Evolutionary conservation across 1,284 basidiomycete species (phyloP).

Genomic region (Gymnopus androsaceus): DNA sequence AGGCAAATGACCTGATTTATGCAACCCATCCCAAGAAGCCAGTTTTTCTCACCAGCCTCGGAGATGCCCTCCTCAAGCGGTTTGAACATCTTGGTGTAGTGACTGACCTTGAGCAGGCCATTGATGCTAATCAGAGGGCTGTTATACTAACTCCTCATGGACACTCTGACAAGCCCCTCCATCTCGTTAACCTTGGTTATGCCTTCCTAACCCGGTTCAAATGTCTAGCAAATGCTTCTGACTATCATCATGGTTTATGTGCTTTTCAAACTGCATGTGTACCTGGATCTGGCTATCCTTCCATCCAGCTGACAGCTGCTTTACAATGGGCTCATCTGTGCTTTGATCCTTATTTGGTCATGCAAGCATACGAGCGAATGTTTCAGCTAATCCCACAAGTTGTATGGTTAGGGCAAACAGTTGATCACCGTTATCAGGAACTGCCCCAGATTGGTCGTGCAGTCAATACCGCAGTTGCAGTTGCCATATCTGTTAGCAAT

Average conservation of each 20-base stretch:
- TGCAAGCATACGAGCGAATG: neutral
- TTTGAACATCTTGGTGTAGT: neutral
- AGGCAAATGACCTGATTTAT: too few species aligned
- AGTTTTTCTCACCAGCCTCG: neutral
- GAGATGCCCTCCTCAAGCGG: neutral
- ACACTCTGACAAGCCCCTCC: constrained; percentile 5
- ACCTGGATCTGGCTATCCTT: constrained; percentile 2
- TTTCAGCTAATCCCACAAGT: constrained; percentile 6
- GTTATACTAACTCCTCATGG: constrained; percentile 13
- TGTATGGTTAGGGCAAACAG: constrained; percentile 9
- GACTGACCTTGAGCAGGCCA: neutral
- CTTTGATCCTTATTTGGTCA: neutral
- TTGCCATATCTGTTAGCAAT: neutral
- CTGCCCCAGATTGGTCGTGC: neutral
- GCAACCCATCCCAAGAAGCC: neutral
- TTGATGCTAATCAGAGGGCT: neutral
- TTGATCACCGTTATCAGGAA: neutral
- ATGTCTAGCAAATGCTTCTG: constrained; percentile 3
- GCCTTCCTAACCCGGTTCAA: constrained; percentile 10
- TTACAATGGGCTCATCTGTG: neutral
- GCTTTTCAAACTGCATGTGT: constrained; percentile 16
- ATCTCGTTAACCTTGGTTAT: constrained; percentile 8
- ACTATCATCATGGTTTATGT: constrained; percentile 18
- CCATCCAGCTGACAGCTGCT: neutral
- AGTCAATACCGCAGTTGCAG: constrained; percentile 1